A percentile compares a stretch with the other conserved stretches of the same genome.
These are phyloP conservation scores for Letharia lupina DNA, from an alignment of 495 filamentous ascomycete genomes.

Conservation along the genomic window DNA sequence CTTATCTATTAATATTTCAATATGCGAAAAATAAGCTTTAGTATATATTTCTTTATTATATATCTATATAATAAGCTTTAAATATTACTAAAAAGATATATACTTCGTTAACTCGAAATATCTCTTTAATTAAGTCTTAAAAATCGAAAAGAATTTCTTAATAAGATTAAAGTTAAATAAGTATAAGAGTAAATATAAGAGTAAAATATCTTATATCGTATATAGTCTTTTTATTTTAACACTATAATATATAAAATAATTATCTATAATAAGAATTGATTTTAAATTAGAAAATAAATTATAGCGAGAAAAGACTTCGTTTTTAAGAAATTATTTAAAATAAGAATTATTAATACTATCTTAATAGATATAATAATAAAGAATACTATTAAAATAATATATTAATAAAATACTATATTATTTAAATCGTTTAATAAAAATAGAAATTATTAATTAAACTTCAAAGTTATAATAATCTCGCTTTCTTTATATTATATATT, in stretches of 20 bases:
- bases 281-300: not conserved
- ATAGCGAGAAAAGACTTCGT: not conserved
- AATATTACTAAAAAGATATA: not conserved
- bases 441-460: too few relatives aligned
- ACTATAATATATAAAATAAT: not conserved
- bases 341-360: not conserved
- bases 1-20: not conserved
- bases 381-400: not conserved
- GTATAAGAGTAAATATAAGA: not conserved
- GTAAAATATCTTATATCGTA: not conserved
- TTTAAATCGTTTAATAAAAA: too few relatives aligned
- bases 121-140: not conserved
- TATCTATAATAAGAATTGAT: not conserved
- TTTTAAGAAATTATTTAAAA: not conserved
- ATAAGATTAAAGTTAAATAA: not conserved
- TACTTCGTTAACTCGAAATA: not conserved
- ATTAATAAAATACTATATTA: not conserved
- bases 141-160: not conserved
- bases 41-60: not conserved
- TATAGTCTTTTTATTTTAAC: not conserved
- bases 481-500: too few relatives aligned
- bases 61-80: not conserved
- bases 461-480: too few relatives aligned
- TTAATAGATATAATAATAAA: not conserved
- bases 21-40: not conserved